Evolutionary conservation across 768 basidiomycete species (phyloP), one percentile per base, ranked within the genome.

Genomic region (Boletellus emodensis): DNA sequence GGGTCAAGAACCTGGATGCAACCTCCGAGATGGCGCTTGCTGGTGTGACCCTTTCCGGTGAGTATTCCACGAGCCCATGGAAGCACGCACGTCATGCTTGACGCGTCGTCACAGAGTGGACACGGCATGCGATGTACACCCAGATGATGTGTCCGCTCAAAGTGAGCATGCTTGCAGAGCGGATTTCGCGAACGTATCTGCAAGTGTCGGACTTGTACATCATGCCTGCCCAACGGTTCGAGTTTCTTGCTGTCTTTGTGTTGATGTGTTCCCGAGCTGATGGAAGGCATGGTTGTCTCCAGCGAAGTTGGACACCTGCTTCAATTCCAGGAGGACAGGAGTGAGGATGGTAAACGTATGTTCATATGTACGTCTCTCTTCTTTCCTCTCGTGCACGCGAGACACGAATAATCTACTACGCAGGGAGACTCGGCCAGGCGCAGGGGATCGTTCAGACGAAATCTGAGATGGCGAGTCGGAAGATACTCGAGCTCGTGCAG

Each of bases 61-160:
- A 8, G 28, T 5, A 17, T 1, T 14, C 9, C 1, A 17, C 11
- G 9, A 6, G 14, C 6, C 13, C n/a, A 22, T 3, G 14, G 1
- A 22, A 10, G 7, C 6, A 0, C 18, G 30, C 38, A 17, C 12
- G 5, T 11, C 20, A 33, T 34, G 15, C 15, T 36, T n/a, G 34
- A 24, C 9, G 18, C 34, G 6, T 22, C 15, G 13, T n/a, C 15
- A 30, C 30, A 46, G 56, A 60, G 18, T 60, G 51, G 58, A 4
- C 58, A 1, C 54, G 43, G 2, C 58, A 56, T 40, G 54, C 54
- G 8, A 60, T 60, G 59, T 60, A 60, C 9, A 40, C 54, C 11
- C 59, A 60, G 38, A 60, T 60, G 59, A 60, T 60, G 54, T 49
- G 51, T 15, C 58, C 59, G 15, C 58, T 60, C 33, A 60, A 60